phyloP scores from a whole-genome alignment of 441 rosid genomes.

The Breynia disticha region DNA sequence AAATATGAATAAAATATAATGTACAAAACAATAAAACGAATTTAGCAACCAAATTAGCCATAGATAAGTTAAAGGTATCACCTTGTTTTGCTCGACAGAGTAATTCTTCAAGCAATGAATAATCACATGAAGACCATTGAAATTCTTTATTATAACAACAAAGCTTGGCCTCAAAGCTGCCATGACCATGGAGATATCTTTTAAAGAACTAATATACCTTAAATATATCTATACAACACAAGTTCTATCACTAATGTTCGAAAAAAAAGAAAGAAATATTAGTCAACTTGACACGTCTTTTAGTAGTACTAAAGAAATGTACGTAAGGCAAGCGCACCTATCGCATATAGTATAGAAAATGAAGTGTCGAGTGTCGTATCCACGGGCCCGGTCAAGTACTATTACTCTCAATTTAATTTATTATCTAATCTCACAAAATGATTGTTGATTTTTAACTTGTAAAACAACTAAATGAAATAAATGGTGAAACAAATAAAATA shows the following conservation, averaged over 20 bases:
- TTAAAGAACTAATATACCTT: constrained; percentile 21
- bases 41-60: not conserved
- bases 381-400: too few species aligned
- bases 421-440: too few species aligned
- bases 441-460: too few species aligned
- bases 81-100: constrained; percentile 33
- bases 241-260: constrained; percentile 21
- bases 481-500: too few species aligned
- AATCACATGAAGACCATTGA: constrained; percentile 49
- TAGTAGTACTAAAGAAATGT: too few species aligned
- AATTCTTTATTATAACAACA: constrained; percentile 30
- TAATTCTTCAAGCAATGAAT: constrained; percentile 38
- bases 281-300: too few species aligned
- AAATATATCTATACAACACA: constrained; percentile 41
- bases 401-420: too few species aligned
- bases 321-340: too few species aligned
- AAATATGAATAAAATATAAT: too few species aligned
- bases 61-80: constrained; percentile 13
- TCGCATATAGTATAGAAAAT: too few species aligned
- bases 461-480: too few species aligned
- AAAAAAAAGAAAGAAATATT: constrained; percentile 4
- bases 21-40: not conserved
- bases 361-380: too few species aligned
- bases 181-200: constrained; percentile 32
- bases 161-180: constrained; percentile 27